phyloP scores from a whole-genome alignment of 2,329 filamentous ascomycete genomes.

The Cryoendolithus antarcticus region DNA sequence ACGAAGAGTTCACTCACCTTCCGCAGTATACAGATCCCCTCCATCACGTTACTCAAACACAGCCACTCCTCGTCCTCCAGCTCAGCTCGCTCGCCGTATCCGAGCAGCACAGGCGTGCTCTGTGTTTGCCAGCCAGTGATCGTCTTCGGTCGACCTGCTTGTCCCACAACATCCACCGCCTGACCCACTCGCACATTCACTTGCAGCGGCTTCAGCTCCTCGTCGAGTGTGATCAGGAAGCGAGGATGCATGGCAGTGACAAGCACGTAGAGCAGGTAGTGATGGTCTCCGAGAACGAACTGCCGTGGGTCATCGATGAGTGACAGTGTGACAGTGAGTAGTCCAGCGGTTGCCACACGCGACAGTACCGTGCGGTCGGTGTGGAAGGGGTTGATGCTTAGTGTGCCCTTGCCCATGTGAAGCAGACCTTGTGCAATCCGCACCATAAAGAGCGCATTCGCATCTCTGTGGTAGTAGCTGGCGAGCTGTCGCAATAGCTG shows the following conservation, averaged over 20 bases:
- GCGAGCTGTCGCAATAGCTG: constrained; percentile 89
- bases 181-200: constrained; percentile 97
- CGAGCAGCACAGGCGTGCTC: constrained; percentile 89
- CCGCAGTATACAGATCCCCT: constrained; percentile 89
- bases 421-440: constrained; percentile 93
- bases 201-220: constrained; percentile 82
- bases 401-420: constrained; percentile 98
- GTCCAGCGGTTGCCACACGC: constrained; percentile 74
- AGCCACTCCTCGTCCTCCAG: constrained; percentile 97
- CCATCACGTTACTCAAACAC: constrained; percentile 76
- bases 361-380: constrained; percentile 94
- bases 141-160: constrained; percentile 93
- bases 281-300: constrained; percentile 58
- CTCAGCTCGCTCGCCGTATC: constrained; percentile 92
- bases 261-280: constrained; percentile 96
- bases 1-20: constrained; percentile 54
- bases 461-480: constrained; percentile 95
- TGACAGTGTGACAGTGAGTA: constrained; percentile 80
- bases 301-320: constrained; percentile 85
- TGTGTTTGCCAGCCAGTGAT: constrained; percentile 99
- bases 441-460: constrained; percentile 97
- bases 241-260: constrained; percentile 94
- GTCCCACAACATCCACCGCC: constrained; percentile 93
- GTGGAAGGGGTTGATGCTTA: constrained; percentile 94
- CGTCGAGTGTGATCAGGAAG: constrained; percentile 91